These are phyloP conservation scores for Dactylonectria macrodidyma DNA, from an alignment of 2,329 filamentous ascomycete genomes.

Conservation along the genomic window DNA sequence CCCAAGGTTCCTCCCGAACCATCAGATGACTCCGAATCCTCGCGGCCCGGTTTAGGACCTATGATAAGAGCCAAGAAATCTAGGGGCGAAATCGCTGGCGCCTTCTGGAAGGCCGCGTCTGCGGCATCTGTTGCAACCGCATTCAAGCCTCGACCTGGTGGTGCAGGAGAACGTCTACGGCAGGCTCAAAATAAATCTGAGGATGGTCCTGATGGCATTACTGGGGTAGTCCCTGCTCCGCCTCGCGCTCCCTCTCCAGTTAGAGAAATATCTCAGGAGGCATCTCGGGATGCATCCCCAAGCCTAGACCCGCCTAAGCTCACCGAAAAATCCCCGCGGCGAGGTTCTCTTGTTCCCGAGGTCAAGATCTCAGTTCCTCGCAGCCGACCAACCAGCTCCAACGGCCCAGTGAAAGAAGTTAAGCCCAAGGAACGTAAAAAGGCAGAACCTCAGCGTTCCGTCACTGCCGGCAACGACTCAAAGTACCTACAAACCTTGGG, in stretches of 20 bases:
- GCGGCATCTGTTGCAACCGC: constrained; percentile 64
- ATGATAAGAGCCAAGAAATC: constrained; percentile 90
- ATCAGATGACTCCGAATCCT: constrained; percentile 31
- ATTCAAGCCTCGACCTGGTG: constrained; percentile 91
- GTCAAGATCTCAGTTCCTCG: constrained; percentile 71
- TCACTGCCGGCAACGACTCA: constrained; percentile 80
- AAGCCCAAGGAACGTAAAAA: constrained; percentile 51
- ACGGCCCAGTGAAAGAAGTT: constrained; percentile 55
- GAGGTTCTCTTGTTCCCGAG: constrained; percentile 64
- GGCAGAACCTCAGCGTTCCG: constrained; percentile 67
- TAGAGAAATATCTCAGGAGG: constrained; percentile 2
- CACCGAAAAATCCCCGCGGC: constrained; percentile 52
- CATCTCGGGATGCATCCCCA: background rate
- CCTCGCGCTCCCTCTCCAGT: constrained; percentile 56
- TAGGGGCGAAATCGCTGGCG: constrained; percentile 80
- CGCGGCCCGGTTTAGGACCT: constrained; percentile 72
- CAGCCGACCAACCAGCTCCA: constrained; percentile 57
- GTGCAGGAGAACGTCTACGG: constrained; percentile 84
- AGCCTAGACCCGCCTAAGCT: constrained; percentile 28
- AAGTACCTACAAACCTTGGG: constrained; percentile 85
- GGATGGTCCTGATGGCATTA: constrained; percentile 90
- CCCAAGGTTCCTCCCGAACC: constrained; percentile 39
- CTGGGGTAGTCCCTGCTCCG: constrained; percentile 87
- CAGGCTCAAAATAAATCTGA: constrained; percentile 70
- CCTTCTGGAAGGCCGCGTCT: constrained; percentile 81